Conservation (phyloP, 805 yeast genomes). For the Alloascoidea hylecoeti region DNA sequence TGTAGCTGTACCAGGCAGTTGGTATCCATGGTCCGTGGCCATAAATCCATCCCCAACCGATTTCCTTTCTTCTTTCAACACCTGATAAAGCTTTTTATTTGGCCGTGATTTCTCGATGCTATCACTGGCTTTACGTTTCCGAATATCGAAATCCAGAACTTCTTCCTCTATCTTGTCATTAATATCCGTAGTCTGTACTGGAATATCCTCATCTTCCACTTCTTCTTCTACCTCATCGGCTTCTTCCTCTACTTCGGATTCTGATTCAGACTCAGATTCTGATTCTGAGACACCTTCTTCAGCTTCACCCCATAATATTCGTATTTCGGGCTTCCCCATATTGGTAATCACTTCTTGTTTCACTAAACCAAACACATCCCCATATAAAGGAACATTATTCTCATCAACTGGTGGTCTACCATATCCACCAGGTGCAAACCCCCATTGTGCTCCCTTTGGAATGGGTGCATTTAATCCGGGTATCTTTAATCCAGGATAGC, state of each 20-base stretch:
- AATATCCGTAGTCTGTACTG: slow-evolving; percentile 7
- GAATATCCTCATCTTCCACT: slow-evolving; percentile 14
- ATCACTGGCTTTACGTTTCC: slow-evolving; percentile 4
- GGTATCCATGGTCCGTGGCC: slow-evolving; percentile 17
- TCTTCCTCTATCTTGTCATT: slow-evolving; percentile 4
- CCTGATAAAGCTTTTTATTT: slow-evolving; percentile 16
- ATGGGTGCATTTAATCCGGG: slow-evolving; percentile 34
- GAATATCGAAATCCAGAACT: slow-evolving; percentile 5
- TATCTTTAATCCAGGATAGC: slow-evolving; percentile 51
- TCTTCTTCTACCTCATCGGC: slow-evolving; percentile 21
- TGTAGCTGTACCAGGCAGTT: too few relatives aligned
- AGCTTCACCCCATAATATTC: slow-evolving; percentile 19
- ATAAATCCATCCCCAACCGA: slow-evolving; percentile 8
- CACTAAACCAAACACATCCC: slow-evolving; percentile 16
- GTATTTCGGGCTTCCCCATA: slow-evolving; percentile 9
- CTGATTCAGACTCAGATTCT: slow-evolving; percentile 17
- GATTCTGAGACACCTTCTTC: slow-evolving; percentile 19
- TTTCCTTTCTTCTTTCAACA: slow-evolving; percentile 15
- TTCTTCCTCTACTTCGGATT: slow-evolving; percentile 18
- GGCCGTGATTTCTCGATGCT: slow-evolving; percentile 5
- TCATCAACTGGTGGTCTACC: slow-evolving; percentile 22
- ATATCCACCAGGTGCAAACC: slow-evolving; percentile 24
- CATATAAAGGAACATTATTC: slow-evolving; percentile 18
- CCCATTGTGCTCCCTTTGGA: slow-evolving; percentile 23
- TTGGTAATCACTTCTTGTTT: slow-evolving; percentile 5